phyloP scores from a whole-genome alignment of 139 green algal species.

The Chlorella ohadii region DNA sequence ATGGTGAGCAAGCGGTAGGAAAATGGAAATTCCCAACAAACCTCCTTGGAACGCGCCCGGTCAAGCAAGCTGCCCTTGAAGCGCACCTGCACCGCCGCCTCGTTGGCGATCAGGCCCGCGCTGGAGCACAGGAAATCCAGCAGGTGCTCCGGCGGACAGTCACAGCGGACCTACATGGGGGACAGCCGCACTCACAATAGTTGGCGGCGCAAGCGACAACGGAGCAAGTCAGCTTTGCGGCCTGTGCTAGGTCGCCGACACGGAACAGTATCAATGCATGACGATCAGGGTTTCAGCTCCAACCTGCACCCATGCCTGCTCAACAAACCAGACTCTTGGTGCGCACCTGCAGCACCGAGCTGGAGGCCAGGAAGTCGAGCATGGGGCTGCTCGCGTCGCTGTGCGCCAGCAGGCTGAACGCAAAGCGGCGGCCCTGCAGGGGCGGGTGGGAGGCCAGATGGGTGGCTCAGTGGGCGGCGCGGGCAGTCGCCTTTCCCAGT shows the following conservation, averaged over 20 bases:
- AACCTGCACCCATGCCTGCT: too few relatives aligned
- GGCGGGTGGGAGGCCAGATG: slow-evolving; percentile 27
- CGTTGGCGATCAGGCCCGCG: slow-evolving; percentile 54
- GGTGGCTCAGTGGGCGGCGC: not conserved
- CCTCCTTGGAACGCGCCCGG: too few relatives aligned
- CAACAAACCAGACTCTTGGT: too few relatives aligned
- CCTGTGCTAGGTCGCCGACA: too few relatives aligned
- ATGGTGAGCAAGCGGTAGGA: too few relatives aligned
- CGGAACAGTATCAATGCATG: too few relatives aligned
- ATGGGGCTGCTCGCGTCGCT: slow-evolving; percentile 69
- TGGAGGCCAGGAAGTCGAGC: slow-evolving; percentile 78
- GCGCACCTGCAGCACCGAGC: slow-evolving; percentile 78
- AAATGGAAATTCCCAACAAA: too few relatives aligned
- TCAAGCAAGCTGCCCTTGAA: too few relatives aligned
- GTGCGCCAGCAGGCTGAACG: slow-evolving; percentile 86
- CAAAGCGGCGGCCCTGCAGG: slow-evolving; percentile 54
- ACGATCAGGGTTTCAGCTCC: too few relatives aligned
- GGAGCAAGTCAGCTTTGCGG: not conserved
- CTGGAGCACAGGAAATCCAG: slow-evolving; percentile 79
- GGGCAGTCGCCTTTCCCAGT: too few relatives aligned
- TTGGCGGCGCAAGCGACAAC: too few relatives aligned
- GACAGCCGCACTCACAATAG: too few relatives aligned
- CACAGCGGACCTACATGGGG: slow-evolving; percentile 69
- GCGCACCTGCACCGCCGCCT: slow-evolving; percentile 55
- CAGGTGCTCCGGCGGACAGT: slow-evolving; percentile 80